Base-by-base conservation (phyloP, 805 yeast species). In the Candida ovalis region DNA sequence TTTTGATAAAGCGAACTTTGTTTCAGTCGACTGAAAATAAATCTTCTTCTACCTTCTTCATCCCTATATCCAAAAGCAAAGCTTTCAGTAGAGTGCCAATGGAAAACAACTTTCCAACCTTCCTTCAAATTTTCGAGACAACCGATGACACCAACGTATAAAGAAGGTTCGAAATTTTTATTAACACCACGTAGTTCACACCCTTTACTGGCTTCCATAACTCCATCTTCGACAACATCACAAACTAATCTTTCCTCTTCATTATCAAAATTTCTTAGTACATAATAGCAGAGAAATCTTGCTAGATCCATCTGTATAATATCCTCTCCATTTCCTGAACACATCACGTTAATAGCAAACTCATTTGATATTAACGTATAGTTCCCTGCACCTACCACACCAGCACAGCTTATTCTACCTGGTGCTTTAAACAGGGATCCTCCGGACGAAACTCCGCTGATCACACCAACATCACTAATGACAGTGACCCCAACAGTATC, bases 271-370 rank as follows among this genome's bases (percentile, higher is more conserved):
- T 51, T 38, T 10, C 23, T n/a, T 3, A 47, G 36, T 5, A 60
- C 13, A 37, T 51, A 50, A 2, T 42, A 33, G 40, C 69, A 61
- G n/a, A 64, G 57, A 12, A 47, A 48, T 32, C 70, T 54, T 3
- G 78, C 75, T 19, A 79, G 56, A 44, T 69, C 72, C 69, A 71
- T 64, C 44, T 62, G 60, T 4, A 77, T 64, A 32, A 79, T 78
- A 47, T 77, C 80, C 53, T 79, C 84, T 2, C 84, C 84, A 55
- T 75, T 77, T 3, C 84, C 84, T 35, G 80, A 73, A 59, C 82
- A 75, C 60, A 67, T 56, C 5, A 56, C 50, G 35, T 43, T 49
- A 9, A 53, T 46, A 59, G 58, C 40, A 71, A 64, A 37, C 2
- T 46, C 41, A 4, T 37, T 17, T 43, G 22, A 18, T 17, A 18